Evolutionary conservation across 345 rosid genomes (phyloP).

Genomic region (Psidium guajava): DNA sequence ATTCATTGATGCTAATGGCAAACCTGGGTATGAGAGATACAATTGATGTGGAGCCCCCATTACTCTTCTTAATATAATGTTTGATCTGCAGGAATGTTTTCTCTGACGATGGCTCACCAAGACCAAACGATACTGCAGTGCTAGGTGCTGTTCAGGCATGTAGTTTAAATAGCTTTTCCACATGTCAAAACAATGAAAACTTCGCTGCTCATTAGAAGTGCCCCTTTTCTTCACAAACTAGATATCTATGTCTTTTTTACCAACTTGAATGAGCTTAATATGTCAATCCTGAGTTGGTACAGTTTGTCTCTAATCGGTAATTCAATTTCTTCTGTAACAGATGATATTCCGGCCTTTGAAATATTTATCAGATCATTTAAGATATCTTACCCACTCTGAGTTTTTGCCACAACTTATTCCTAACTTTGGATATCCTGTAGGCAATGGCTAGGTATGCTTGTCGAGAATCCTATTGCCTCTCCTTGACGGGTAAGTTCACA

Average conservation of each 20-base stretch:
- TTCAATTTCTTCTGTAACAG: background rate
- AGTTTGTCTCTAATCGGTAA: background rate
- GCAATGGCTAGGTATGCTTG: constrained; percentile 89
- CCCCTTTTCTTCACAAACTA: background rate
- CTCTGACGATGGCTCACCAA: constrained; percentile 67
- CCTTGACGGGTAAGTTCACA: constrained; percentile 56
- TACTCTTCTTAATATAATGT: background rate
- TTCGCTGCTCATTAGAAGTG: background rate
- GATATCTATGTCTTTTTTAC: background rate
- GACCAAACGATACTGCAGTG: constrained; percentile 47
- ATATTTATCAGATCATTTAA: background rate
- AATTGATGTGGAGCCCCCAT: background rate
- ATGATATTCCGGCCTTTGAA: background rate
- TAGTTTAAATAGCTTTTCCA: background rate
- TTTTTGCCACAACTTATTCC: background rate
- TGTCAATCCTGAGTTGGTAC: background rate
- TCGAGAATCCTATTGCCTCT: constrained; percentile 66
- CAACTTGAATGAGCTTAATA: background rate
- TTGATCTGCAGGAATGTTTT: constrained; percentile 61
- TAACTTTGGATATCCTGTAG: constrained; percentile 14
- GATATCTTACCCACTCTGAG: background rate
- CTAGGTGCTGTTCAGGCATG: constrained; percentile 60
- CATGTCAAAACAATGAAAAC: background rate
- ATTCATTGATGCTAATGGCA: background rate
- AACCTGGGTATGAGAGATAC: background rate